Evolutionary conservation across 768 basidiomycete species (phyloP).

Genomic region (Podaxis carcinomalis): DNA sequence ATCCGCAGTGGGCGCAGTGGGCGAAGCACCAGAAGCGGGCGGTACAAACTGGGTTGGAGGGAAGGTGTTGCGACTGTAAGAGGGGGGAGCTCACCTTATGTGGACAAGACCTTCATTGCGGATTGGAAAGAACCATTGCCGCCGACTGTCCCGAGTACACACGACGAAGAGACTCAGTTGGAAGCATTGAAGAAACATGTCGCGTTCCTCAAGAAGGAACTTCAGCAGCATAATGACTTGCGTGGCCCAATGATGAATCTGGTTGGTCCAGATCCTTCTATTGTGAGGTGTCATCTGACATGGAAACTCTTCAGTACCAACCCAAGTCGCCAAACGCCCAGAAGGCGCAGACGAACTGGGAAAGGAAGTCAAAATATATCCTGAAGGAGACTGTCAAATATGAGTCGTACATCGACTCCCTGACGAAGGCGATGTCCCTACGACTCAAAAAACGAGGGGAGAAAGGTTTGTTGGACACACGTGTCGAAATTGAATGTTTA

Average conservation of each 20-base stretch:
- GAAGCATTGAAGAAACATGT: conserved; percentile 88
- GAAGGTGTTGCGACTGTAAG: conserved; percentile 66
- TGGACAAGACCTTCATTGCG: conserved; percentile 73
- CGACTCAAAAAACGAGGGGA: conserved; percentile 89
- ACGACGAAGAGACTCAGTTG: conserved; percentile 91
- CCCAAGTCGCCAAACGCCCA: conserved; percentile 66
- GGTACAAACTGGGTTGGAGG: conserved; percentile 57
- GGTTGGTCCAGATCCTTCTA: conserved; percentile 36
- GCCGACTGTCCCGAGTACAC: conserved; percentile 75
- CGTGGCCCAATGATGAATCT: conserved; percentile 78
- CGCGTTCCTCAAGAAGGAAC: conserved; percentile 64
- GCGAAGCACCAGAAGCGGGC: conserved; percentile 59
- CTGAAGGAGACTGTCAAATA: conserved; percentile 94
- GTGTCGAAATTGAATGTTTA: neutral
- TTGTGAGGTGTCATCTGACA: conserved; percentile 11
- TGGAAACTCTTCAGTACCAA: conserved; percentile 54
- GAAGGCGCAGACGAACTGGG: conserved; percentile 89
- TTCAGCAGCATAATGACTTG: conserved; percentile 79
- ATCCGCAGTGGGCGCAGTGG: conserved; percentile 58
- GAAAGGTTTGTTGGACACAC: conserved; percentile 41
- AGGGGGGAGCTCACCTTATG: conserved; percentile 64
- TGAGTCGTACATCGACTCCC: conserved; percentile 88
- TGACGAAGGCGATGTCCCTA: conserved; percentile 77
- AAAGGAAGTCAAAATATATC: conserved; percentile 84
- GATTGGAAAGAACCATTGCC: conserved; percentile 95